phyloP scores from a whole-genome alignment of 2,329 filamentous ascomycete genomes.

The Magnaporthiopsis incrustans region DNA sequence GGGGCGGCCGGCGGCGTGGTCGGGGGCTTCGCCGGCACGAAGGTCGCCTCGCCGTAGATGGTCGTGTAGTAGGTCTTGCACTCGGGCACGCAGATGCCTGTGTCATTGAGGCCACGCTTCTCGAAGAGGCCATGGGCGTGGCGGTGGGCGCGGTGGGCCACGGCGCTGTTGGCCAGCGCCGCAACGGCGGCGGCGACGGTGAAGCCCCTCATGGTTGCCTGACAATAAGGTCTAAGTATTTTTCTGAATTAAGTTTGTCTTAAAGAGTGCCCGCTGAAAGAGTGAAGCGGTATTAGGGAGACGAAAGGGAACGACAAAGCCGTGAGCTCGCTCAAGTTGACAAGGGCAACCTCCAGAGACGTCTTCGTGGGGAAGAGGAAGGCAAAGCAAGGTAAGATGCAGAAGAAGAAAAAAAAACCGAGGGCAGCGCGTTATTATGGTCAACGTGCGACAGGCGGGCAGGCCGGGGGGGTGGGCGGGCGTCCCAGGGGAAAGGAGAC shows the following conservation, averaged over 20 bases:
- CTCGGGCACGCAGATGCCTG: slow-evolving; percentile 45
- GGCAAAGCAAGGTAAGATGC: slow-evolving; percentile 18
- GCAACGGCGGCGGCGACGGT: slow-evolving; percentile 58
- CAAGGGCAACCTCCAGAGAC: slow-evolving; percentile 41
- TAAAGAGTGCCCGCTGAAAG: slow-evolving; percentile 79
- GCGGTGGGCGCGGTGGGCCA: slow-evolving; percentile 50
- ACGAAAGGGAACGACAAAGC: slow-evolving; percentile 44
- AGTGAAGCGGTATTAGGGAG: slow-evolving; percentile 65
- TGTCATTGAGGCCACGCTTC: slow-evolving; percentile 36
- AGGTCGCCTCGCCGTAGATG: slow-evolving; percentile 56
- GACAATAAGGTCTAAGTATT: slow-evolving; percentile 20
- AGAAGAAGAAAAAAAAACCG: slow-evolving; percentile 22
- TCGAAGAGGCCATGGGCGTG: slow-evolving; percentile 54
- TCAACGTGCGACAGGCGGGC: not conserved
- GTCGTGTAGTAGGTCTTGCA: slow-evolving; percentile 72
- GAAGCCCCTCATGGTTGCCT: slow-evolving; percentile 64
- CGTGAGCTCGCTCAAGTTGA: slow-evolving; percentile 38
- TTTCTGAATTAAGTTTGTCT: slow-evolving; percentile 20
- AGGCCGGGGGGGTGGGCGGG: not conserved
- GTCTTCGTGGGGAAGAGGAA: slow-evolving; percentile 33
- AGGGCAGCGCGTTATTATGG: slow-evolving; percentile 35
- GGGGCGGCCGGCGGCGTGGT: slow-evolving; percentile 16
- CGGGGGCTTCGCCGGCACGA: slow-evolving; percentile 17
- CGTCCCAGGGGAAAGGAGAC: slow-evolving; percentile 1
- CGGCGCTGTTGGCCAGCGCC: slow-evolving; percentile 48